Percentiles rank a stretch among this genome's conserved stretches.
These are phyloP conservation scores for Kernera saxatilis DNA, from an alignment of 345 rosid genomes.

Conservation along the genomic window DNA sequence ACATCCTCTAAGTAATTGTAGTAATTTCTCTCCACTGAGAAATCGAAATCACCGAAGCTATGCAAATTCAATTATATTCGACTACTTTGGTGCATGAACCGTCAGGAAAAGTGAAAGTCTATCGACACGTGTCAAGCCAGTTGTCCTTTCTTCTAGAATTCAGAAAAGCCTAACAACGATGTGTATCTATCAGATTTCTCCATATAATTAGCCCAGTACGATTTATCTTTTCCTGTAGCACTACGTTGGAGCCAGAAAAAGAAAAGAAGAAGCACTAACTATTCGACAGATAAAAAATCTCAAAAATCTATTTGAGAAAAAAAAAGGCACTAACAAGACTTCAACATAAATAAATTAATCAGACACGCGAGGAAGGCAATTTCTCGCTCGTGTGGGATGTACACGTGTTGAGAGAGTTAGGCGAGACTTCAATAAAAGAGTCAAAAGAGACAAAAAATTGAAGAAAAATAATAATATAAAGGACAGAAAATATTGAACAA, in stretches of 20 bases:
- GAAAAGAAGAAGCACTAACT: constrained; percentile 15
- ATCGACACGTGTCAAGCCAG: constrained; percentile 25
- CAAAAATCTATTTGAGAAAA: neutral
- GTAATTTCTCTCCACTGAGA: neutral
- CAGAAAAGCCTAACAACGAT: constrained; percentile 21
- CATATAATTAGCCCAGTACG: neutral
- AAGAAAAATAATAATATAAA: neutral
- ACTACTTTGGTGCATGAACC: constrained; percentile 18
- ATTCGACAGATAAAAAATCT: constrained; percentile 6
- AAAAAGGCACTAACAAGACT: neutral
- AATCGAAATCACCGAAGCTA: neutral
- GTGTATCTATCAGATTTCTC: constrained; percentile 14
- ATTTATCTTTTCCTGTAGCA: constrained; percentile 7
- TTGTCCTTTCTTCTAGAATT: constrained; percentile 31
- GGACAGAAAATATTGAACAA: constrained; percentile 12
- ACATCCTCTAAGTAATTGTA: neutral
- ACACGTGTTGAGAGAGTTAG: constrained; percentile 27
- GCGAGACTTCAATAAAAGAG: constrained; percentile 13
- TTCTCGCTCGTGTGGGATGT: constrained; percentile 12
- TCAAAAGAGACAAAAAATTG: neutral
- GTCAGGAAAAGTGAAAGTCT: neutral
- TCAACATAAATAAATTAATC: neutral
- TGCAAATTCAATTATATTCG: neutral
- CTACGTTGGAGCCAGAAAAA: neutral
- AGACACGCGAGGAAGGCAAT: constrained; percentile 12